Percentiles rank a stretch among this genome's conserved stretches.
Conservation (phyloP, 2,329 filamentous ascomycete species). For the Ophiostoma sp. region DNA sequence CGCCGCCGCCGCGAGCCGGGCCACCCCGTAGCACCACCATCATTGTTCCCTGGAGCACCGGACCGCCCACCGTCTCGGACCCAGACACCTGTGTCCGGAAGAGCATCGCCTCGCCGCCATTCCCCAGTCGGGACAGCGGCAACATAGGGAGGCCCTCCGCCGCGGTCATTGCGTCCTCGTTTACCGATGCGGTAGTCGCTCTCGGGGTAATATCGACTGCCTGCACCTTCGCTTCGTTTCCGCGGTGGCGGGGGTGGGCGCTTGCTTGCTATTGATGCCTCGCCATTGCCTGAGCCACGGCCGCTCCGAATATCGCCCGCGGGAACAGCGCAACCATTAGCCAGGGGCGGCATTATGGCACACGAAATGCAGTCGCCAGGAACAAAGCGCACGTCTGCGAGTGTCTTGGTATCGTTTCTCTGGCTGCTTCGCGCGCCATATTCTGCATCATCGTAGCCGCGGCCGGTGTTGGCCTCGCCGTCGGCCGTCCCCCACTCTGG, state of each 20-base stretch:
- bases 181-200: neutral
- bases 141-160: constrained; percentile 22
- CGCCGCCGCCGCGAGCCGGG: neutral
- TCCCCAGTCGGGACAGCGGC: constrained; percentile 49
- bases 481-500: neutral
- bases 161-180: neutral
- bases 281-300: constrained; percentile 37
- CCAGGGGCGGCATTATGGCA: constrained; percentile 68
- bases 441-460: constrained; percentile 27
- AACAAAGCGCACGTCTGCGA: constrained; percentile 73
- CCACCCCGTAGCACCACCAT: neutral
- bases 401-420: constrained; percentile 63
- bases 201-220: neutral
- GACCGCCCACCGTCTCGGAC: constrained; percentile 40
- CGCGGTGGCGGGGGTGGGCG: constrained; percentile 15
- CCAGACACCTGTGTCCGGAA: constrained; percentile 48
- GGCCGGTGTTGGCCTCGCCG: neutral
- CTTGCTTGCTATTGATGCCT: constrained; percentile 30
- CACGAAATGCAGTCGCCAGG: constrained; percentile 85
- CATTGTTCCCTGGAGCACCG: neutral
- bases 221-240: neutral
- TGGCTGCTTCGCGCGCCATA: neutral
- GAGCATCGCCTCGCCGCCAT: constrained; percentile 60
- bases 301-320: constrained; percentile 46
- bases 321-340: constrained; percentile 62